Base-by-base conservation (phyloP, 202 grass and related monocot genomes). In the Elaeis oleifera region DNA sequence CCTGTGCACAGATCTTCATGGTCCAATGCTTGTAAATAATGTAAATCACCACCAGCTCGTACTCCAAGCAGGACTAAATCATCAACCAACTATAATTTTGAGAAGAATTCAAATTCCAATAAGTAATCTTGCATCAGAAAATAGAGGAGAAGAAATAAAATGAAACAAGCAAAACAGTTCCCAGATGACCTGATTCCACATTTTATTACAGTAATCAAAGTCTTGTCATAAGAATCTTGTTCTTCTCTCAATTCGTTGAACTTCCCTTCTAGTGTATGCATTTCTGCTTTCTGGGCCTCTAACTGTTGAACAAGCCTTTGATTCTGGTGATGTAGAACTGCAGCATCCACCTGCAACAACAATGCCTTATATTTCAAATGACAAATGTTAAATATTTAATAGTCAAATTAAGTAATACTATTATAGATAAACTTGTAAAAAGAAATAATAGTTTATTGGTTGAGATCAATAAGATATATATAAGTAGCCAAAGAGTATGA, bases 221-320 rank as follows among this genome's bases (percentile, higher is more conserved):
- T 76, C n/a, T 77, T 77, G 54, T 97, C 88, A 26, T 91, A 97
- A 78, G 79, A 89, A 75, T 23, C 81, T 71, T 97, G 79, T 31
- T 76, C 76, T n/a, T 91, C 70, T 70, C 79, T 84, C 67, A 91
- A 62, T 39, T 85, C 81, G 62, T 85, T 86, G 68, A 89, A 89
- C 66, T 86, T 97, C 20, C 63, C 49, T 66, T 89, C 87, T 61
- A 97, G 59, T 31, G 65, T 26, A 71, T 79, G 79, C 81, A 83
- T 97, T 80, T 91, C 84, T 24, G 61, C 68, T 65, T 97, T 97
- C 59, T 91, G 92, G 22, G 79, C 79, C 64, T 97, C 88, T 76
- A 97, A 65, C 57, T 89, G 87, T 67, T 97, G 84, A 64, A 97
- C 79, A 55, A 97, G 80, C 51, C 78, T 91, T 80, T 97, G 92